Conservation (phyloP, 2,329 filamentous ascomycete genomes). For the Emmonsia crescens region DNA sequence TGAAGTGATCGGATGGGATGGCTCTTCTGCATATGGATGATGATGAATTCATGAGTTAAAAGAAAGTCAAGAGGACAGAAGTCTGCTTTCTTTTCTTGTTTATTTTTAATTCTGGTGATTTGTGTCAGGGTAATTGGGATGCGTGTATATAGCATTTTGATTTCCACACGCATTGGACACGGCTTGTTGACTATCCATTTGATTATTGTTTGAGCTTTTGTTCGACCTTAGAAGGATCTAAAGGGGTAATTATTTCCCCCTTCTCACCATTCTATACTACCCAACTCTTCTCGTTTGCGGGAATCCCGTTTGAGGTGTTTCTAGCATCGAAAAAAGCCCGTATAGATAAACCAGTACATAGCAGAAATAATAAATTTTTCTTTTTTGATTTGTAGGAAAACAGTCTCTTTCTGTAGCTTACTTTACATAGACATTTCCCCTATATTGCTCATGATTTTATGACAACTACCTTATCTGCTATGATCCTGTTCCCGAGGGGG, state of each 20-base stretch:
- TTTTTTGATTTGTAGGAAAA: not conserved
- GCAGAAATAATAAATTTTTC: not conserved
- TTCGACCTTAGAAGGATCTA: not conserved
- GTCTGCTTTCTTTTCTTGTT: not conserved
- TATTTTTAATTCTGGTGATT: not conserved
- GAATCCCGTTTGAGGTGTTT: not conserved
- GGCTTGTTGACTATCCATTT: not conserved
- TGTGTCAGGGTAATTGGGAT: not conserved
- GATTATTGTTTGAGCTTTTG: not conserved
- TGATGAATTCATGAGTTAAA: not conserved
- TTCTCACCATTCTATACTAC: not conserved
- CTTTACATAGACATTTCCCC: not conserved
- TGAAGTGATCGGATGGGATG: constrained; percentile 1
- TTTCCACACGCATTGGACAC: not conserved
- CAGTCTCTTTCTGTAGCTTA: not conserved
- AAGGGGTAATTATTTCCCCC: not conserved
- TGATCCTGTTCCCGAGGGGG: no score
- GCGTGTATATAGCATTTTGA: not conserved
- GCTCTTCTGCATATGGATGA: not conserved
- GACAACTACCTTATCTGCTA: no score
- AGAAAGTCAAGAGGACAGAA: no score
- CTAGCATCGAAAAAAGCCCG: not conserved
- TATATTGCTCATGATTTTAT: no score
- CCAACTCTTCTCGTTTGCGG: not conserved
- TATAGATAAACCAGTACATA: not conserved